These are phyloP conservation scores for Melastoma candidum DNA, from an alignment of 441 rosid genomes.

Conservation along the genomic window DNA sequence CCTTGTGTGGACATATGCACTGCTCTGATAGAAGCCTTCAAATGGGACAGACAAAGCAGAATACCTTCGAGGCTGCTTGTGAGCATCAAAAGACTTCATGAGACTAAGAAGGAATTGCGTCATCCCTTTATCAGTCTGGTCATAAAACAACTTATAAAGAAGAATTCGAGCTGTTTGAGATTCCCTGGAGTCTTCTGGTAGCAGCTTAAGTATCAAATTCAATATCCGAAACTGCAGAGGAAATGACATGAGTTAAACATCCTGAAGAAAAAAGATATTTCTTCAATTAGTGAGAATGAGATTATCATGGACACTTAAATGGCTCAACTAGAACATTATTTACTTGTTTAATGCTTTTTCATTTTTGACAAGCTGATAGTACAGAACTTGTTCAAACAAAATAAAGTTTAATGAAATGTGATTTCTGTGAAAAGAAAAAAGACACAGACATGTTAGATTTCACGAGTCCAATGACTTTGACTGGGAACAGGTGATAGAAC, in stretches of 20 bases:
- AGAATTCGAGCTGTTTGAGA: constrained; percentile 85
- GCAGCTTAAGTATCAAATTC: constrained; percentile 62
- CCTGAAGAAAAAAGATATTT: background rate
- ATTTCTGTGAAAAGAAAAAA: too few relatives aligned
- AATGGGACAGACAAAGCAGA: constrained; percentile 7
- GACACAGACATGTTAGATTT: too few relatives aligned
- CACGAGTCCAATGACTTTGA: too few relatives aligned
- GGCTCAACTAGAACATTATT: background rate
- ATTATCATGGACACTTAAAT: constrained; percentile 1
- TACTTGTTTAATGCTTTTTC: too few relatives aligned
- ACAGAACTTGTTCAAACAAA: too few relatives aligned
- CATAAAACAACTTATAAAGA: constrained; percentile 94
- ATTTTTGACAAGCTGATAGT: too few relatives aligned
- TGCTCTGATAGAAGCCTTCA: background rate
- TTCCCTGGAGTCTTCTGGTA: constrained; percentile 79
- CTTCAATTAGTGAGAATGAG: background rate
- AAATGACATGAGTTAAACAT: background rate
- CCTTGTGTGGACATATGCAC: background rate
- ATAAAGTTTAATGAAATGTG: too few relatives aligned
- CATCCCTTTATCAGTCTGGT: constrained; percentile 96
- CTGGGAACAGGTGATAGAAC: too few relatives aligned
- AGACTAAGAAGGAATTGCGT: constrained; percentile 79
- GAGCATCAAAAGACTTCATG: constrained; percentile 68
- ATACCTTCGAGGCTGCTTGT: constrained; percentile 87
- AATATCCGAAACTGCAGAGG: constrained; percentile 61